Evolutionary conservation across 2,329 filamentous ascomycete genomes (phyloP).

Genomic region (Botrytis deweyae): DNA sequence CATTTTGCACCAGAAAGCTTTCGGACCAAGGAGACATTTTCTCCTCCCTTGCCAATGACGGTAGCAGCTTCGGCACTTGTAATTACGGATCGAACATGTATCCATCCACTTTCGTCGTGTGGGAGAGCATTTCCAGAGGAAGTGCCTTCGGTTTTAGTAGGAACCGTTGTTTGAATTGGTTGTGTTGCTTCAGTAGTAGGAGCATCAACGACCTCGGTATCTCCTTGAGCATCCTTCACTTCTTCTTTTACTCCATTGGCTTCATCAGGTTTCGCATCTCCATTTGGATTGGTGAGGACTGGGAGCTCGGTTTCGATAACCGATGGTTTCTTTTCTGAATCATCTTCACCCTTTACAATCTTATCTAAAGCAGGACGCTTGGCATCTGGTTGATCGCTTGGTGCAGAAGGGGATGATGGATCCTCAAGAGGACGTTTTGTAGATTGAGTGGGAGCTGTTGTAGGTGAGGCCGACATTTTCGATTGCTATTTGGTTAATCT

Average conservation of each 20-base stretch:
- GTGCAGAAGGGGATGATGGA: constrained; percentile 88
- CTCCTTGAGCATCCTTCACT: constrained; percentile 59
- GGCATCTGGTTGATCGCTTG: constrained; percentile 90
- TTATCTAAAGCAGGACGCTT: constrained; percentile 97
- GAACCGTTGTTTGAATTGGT: constrained; percentile 50
- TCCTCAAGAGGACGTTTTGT: constrained; percentile 95
- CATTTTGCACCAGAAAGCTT: constrained; percentile 95
- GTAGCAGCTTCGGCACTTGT: constrained; percentile 96
- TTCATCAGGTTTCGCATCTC: constrained; percentile 42
- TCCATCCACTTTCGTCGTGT: constrained; percentile 92
- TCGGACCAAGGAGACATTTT: constrained; percentile 97
- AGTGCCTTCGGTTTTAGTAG: constrained; percentile 38
- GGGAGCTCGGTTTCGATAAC: constrained; percentile 40
- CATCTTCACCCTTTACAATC: constrained; percentile 66
- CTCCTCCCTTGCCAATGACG: constrained; percentile 96
- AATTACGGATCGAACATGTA: constrained; percentile 95
- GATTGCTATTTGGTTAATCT: constrained; percentile 44
- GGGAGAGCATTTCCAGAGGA: constrained; percentile 48
- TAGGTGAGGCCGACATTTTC: constrained; percentile 72
- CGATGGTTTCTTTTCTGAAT: constrained; percentile 42
- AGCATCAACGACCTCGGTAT: constrained; percentile 66
- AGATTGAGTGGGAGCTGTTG: constrained; percentile 62
- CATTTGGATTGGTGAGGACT: constrained; percentile 46
- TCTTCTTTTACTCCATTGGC: constrained; percentile 52
- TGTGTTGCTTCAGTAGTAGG: constrained; percentile 44